Conservation (phyloP, 2,329 filamentous ascomycete genomes). For the Neonectria magnoliae region DNA sequence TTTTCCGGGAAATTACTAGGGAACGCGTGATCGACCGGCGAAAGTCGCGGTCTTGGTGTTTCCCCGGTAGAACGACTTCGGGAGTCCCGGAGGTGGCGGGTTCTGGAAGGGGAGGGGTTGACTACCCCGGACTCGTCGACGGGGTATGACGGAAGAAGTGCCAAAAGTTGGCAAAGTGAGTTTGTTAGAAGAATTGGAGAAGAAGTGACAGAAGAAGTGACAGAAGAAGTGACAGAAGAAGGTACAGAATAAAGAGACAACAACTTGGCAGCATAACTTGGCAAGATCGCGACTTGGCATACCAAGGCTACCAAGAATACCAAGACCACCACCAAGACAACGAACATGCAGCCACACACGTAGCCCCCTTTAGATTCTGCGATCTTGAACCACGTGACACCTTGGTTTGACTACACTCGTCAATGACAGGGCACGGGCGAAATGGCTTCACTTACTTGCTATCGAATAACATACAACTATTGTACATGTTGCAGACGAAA, state of each 20-base stretch:
- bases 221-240: not conserved
- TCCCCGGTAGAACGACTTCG: not conserved
- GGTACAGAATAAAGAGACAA: not conserved
- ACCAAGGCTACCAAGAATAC: not conserved
- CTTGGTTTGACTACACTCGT: not conserved
- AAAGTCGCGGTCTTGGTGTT: not conserved
- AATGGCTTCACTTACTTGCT: not conserved
- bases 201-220: not conserved
- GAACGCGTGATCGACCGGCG: not conserved
- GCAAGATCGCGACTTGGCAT: not conserved
- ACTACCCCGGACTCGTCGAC: not conserved
- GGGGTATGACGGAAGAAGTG: not conserved
- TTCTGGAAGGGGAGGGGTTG: not conserved
- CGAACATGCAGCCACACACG: not conserved
- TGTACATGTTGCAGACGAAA: constrained; percentile 34
- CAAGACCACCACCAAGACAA: not conserved
- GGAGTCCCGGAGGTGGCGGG: not conserved
- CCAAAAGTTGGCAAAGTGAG: not conserved
- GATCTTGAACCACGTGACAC: not conserved
- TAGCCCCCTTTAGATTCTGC: not conserved
- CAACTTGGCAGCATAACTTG: not conserved
- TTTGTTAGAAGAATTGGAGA: not conserved
- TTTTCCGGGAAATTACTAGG: not conserved
- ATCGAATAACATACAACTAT: constrained; percentile 5
- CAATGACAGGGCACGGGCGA: not conserved